Percentiles rank a stretch among this genome's conserved stretches.
Conservation (phyloP, 371 early-diverging fungal genomes). For the Mucor ambiguus region DNA sequence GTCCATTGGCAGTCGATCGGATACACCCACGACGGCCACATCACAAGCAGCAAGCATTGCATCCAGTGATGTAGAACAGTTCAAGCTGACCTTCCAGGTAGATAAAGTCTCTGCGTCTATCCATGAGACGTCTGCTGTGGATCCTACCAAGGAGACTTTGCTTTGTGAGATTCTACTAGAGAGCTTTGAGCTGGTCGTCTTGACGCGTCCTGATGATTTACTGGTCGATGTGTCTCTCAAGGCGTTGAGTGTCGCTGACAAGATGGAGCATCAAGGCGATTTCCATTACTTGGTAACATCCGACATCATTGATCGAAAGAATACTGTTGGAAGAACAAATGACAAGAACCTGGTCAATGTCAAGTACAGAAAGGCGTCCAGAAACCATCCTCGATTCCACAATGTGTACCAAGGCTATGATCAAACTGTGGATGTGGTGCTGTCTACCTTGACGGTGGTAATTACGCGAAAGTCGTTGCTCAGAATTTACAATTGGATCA, state of each 20-base stretch:
- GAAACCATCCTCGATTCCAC: conserved; percentile 60
- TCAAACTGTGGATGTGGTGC: conserved; percentile 66
- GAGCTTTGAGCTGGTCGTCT: conserved; percentile 58
- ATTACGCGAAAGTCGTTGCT: conserved; percentile 75
- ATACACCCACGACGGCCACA: not conserved
- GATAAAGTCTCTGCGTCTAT: conserved; percentile 70
- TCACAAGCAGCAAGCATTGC: conserved; percentile 25
- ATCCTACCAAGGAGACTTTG: conserved; percentile 36
- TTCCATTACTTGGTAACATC: conserved; percentile 71
- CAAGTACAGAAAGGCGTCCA: conserved; percentile 62
- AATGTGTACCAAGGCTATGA: conserved; percentile 62
- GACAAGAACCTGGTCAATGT: conserved; percentile 57
- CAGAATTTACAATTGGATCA: conserved; percentile 74
- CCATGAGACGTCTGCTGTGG: conserved; percentile 50
- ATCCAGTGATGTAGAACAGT: conserved; percentile 55
- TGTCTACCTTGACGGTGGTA: conserved; percentile 73
- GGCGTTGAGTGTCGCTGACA: conserved; percentile 66
- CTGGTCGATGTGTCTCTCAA: conserved; percentile 63
- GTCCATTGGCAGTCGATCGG: conserved; percentile 25
- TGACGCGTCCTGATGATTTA: conserved; percentile 62
- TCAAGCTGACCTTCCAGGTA: conserved; percentile 74
- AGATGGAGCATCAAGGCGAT: conserved; percentile 46
- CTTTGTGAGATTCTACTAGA: conserved; percentile 61
- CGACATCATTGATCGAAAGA: conserved; percentile 35
- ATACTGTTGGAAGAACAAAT: not conserved